A percentile compares a stretch with the other conserved stretches of the same genome.
Evolutionary conservation across 1,139 yeast species (phyloP).

Genomic region (Debaryomyces robertsiae): DNA sequence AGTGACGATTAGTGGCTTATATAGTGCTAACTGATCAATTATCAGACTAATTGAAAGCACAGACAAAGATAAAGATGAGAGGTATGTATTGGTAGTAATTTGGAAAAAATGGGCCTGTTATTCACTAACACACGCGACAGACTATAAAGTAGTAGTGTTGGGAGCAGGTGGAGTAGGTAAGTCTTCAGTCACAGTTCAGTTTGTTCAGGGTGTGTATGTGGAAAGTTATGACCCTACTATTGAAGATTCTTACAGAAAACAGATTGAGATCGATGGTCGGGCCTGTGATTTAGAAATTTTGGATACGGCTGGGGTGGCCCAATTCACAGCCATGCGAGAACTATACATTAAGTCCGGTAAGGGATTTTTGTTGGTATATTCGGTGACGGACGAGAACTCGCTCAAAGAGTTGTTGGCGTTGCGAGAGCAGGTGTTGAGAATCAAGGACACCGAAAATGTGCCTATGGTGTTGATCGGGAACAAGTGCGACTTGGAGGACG

Average conservation of each 20-base stretch:
- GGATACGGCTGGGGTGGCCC: constrained; percentile 57
- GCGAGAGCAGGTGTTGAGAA: constrained; percentile 85
- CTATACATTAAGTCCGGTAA: constrained; percentile 83
- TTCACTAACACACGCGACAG: constrained; percentile 21
- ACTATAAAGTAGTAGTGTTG: constrained; percentile 51
- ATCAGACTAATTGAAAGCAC: not conserved
- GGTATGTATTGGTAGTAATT: constrained; percentile 9
- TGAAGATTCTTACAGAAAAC: constrained; percentile 83
- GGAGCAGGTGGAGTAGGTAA: constrained; percentile 60
- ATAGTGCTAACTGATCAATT: no score
- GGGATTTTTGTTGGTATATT: constrained; percentile 85
- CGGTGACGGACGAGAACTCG: constrained; percentile 86
- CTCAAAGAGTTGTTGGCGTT: constrained; percentile 79
- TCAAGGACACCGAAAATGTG: constrained; percentile 75
- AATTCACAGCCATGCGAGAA: constrained; percentile 60
- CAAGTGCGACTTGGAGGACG: constrained; percentile 78
- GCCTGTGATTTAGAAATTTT: constrained; percentile 77
- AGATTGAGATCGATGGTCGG: constrained; percentile 88
- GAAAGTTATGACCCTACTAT: constrained; percentile 55
- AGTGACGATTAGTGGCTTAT: no score
- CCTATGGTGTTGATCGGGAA: constrained; percentile 91
- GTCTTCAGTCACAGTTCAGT: constrained; percentile 53
- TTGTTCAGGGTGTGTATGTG: constrained; percentile 54
- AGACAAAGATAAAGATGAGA: constrained; percentile 9
- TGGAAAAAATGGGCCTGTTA: not conserved